Base-by-base conservation (phyloP, 495 filamentous ascomycete genomes). In the Parmelia sp. region DNA sequence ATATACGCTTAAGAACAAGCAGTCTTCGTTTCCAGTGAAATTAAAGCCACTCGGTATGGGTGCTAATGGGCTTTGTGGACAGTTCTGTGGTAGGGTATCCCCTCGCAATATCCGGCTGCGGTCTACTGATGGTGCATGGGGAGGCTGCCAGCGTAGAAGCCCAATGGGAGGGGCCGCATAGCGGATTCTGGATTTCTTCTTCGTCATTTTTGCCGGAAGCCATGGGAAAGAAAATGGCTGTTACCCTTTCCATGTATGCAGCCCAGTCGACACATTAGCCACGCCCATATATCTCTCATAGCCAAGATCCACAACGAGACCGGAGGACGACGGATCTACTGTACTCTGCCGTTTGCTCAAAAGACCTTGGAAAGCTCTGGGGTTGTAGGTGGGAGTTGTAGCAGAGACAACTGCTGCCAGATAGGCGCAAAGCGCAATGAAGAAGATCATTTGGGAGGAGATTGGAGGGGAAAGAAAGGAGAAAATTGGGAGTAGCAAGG, bases 21-120 rank as follows among this genome's bases (percentile, higher is more conserved):
- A 86, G 68, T 87, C 84, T 71, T 87, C 84, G 21, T 78, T 80
- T 4, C 85, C 85, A 57, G 85, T 88, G 33, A 77, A 69, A 4
- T 68, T 65, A 36, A 45, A 66, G 35, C 27, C 64, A 77, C 4
- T 78, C 81, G 66, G 79, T 72, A 66, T 36, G 4, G 67, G 67
- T 5, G 64, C 27, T 29, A 53, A 31, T 19, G 61, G 67, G 25
- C 49, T 56, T 31, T 70, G 68, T 11, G 68, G 68, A 36, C 68
- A 70, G 5, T 51, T 45, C 39, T 57, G 60, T 19, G 61, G 51
- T 3, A 68, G 53, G 10, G 60, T 39, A 39, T 66, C 55, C 4
- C 15, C 69, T 4, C 7, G 63, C 0, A 70, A n/a, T 12, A 65
- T 27, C 58, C 83, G 79, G 66, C 80, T 74, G 21, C 84, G 80